Conservation (phyloP, 1,284 basidiomycete species). For the Pseudozyma tsukubaensis region DNA sequence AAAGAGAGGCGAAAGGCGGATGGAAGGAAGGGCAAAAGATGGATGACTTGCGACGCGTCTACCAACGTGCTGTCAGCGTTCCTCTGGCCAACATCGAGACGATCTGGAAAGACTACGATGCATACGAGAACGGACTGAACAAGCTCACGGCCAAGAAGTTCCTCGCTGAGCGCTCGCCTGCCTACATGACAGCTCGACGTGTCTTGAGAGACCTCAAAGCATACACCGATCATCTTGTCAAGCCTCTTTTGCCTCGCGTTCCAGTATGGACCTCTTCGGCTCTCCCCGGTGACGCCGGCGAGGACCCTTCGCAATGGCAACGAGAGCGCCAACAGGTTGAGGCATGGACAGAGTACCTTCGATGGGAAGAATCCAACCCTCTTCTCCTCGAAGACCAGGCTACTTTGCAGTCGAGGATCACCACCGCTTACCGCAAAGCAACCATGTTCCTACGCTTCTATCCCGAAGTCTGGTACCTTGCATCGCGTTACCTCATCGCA, state of each 20-base stretch:
- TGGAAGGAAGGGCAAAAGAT: slow-evolving; percentile 98
- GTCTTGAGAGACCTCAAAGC: slow-evolving; percentile 83
- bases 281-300: slow-evolving; percentile 66
- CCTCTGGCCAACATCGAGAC: slow-evolving; percentile 92
- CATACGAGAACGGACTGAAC: slow-evolving; percentile 90
- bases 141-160: slow-evolving; percentile 96
- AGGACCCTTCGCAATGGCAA: slow-evolving; percentile 74
- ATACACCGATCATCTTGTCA: slow-evolving; percentile 72
- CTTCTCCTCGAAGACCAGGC: slow-evolving; percentile 84
- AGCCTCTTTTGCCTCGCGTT: slow-evolving; percentile 57
- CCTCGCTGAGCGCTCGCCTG: slow-evolving; percentile 82
- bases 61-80: slow-evolving; percentile 91
- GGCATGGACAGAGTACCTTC: slow-evolving; percentile 90
- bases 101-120: slow-evolving; percentile 94
- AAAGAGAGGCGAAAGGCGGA: slow-evolving; percentile 72
- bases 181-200: slow-evolving; percentile 92
- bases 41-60: slow-evolving; percentile 89
- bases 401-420: slow-evolving; percentile 77
- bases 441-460: slow-evolving; percentile 91
- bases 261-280: slow-evolving; percentile 56
- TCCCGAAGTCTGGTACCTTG: slow-evolving; percentile 96
- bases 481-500: slow-evolving; percentile 81
- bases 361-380: slow-evolving; percentile 96
- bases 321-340: slow-evolving; percentile 80
- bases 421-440: slow-evolving; percentile 87